Evolutionary conservation across 768 basidiomycete genomes (phyloP), one percentile per base, ranked within the genome.

Genomic region (Tylopilus intermedius): DNA sequence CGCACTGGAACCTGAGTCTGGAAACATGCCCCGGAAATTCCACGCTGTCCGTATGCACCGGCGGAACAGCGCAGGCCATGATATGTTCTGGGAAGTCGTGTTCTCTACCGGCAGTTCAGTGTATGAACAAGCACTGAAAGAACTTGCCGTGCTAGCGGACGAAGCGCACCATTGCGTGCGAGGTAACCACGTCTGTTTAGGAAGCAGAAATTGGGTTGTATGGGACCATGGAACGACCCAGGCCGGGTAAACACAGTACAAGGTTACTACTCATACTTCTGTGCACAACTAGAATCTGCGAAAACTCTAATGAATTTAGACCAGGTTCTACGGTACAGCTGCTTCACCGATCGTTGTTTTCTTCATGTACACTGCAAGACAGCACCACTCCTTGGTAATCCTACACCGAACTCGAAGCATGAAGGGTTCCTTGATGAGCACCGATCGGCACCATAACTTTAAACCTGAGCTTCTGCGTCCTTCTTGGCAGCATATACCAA

Each of bases 401-500:
- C 47, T 62, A 64, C 62, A 62, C 40, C 48, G 4, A 30, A 40
- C 32, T 4, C 26, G 37, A 50, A 51, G 50, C 47, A 26, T 22
- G 44, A 11, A 24, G 30, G 38, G 8, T 9, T 18, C 9, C 42
- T 35, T 3, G 8, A 38, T 18, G 44, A 30, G 30, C 24, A 24
- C 24, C 24, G 24, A 24, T 24, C 24, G 24, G 14, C 24, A 22
- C 35, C 24, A 24, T 37, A 30, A 24, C 8, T 32, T 59, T 51
- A 67, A 57, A 53, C 49, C 41, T 57, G 52, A 24, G 60, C 64
- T 35, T 62, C 60, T 10, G 66, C 68, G 59, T 96, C 94, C 72
- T 82, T 79, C 75, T 80, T 78, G 56, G 94, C 90, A 56, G 82
- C 85, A 74, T 71, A 91, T 58, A 82, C 75, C 69, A 98, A 74